Conservation (phyloP, 768 basidiomycete species). For the Sarcodon aspratus region DNA sequence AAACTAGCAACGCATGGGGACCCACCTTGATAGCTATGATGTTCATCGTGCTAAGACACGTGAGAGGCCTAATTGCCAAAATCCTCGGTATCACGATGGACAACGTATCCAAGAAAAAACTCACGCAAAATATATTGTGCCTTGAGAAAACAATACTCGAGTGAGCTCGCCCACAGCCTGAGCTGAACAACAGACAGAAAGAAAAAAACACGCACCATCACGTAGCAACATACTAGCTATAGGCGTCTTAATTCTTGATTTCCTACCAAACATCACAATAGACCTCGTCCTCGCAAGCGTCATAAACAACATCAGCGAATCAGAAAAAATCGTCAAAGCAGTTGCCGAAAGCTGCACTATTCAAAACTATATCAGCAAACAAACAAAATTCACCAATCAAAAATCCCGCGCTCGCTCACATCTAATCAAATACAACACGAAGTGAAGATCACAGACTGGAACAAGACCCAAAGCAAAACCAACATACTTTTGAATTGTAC, state of each 20-base stretch:
- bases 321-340: background rate
- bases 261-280: background rate
- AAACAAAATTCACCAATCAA: no score
- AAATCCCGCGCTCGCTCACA: no score
- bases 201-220: background rate
- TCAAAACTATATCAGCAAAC: background rate
- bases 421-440: no score
- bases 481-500: background rate
- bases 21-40: background rate
- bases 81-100: background rate
- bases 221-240: background rate
- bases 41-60: background rate
- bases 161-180: background rate
- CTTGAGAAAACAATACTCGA: background rate
- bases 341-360: background rate
- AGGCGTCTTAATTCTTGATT: background rate
- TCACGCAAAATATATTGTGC: background rate
- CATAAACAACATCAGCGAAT: background rate
- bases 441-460: no score
- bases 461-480: background rate
- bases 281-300: background rate
- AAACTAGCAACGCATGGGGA: background rate
- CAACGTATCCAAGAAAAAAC: background rate
- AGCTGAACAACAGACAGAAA: background rate
- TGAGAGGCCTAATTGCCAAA: background rate